Conservation (phyloP, 257 asterid genomes). For the Solanum verrucosum region DNA sequence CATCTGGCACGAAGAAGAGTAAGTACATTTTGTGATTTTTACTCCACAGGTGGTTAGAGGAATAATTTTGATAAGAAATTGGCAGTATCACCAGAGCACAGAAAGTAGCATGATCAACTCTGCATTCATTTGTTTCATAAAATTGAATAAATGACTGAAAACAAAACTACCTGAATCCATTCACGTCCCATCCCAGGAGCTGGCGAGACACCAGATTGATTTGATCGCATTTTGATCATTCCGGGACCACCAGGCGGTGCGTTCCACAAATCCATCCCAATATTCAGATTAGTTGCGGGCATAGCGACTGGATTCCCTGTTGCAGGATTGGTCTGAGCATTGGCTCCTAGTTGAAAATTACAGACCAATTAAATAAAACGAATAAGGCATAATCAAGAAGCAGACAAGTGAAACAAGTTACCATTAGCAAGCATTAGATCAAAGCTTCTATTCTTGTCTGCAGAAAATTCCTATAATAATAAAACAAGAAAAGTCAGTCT, state of each 20-base stretch:
- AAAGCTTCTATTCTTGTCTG: slow-evolving; percentile 74
- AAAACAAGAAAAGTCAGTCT: neutral
- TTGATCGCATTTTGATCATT: slow-evolving; percentile 53
- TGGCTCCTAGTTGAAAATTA: neutral
- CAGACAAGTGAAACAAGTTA: slow-evolving; percentile 16
- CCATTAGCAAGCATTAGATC: slow-evolving; percentile 96
- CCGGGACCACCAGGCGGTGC: slow-evolving; percentile 64
- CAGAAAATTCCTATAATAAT: slow-evolving; percentile 53
- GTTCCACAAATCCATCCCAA: slow-evolving; percentile 95
- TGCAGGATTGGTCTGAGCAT: slow-evolving; percentile 35
- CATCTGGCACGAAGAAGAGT: neutral
- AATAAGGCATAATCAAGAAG: neutral
- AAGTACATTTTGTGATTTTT: neutral
- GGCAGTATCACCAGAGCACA: neutral
- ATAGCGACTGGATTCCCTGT: slow-evolving; percentile 68
- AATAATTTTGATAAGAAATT: neutral
- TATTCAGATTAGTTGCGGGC: slow-evolving; percentile 73
- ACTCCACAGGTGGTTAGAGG: neutral
- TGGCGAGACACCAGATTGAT: slow-evolving; percentile 38
- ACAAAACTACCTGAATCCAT: slow-evolving; percentile 56
- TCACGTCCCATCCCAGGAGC: slow-evolving; percentile 27
- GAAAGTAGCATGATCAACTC: neutral
- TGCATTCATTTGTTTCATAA: neutral
- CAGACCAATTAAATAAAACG: neutral
- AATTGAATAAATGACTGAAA: neutral